These are phyloP conservation scores for Venturia aucupariae DNA, from an alignment of 2,329 filamentous ascomycete species.

Conservation along the genomic window DNA sequence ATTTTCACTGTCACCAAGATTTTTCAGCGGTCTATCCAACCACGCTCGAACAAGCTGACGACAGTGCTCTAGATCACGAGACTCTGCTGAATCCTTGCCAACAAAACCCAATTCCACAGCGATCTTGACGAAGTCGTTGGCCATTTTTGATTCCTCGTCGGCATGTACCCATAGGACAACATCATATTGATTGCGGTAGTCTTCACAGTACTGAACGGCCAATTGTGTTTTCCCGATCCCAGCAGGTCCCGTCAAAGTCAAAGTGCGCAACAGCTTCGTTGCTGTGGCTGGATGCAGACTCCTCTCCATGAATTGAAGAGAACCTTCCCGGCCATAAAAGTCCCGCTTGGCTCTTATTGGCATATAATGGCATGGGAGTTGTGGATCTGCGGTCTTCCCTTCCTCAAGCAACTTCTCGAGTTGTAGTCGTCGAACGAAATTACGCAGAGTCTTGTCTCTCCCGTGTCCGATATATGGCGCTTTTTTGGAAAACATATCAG, in stretches of 20 bases:
- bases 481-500: not conserved
- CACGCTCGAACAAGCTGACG: constrained; percentile 13
- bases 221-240: constrained; percentile 30
- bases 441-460: not conserved
- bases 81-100: constrained; percentile 12
- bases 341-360: not conserved
- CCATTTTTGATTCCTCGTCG: constrained; percentile 25
- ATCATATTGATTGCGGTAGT: constrained; percentile 19
- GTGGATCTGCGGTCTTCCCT: not conserved
- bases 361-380: constrained; percentile 6
- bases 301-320: not conserved
- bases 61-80: constrained; percentile 13
- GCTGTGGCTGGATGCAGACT: constrained; percentile 5
- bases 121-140: constrained; percentile 25
- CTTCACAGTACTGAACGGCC: constrained; percentile 29
- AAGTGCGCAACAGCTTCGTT: not conserved
- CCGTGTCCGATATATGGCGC: not conserved
- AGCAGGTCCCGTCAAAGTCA: constrained; percentile 12
- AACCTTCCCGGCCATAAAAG: constrained; percentile 9
- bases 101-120: constrained; percentile 21
- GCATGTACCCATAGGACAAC: constrained; percentile 33
- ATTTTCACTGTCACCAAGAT: not conserved
- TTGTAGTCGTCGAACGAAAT: not conserved
- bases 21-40: constrained; percentile 7
- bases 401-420: constrained; percentile 3